phyloP scores from a whole-genome alignment of 2,329 filamentous ascomycete genomes.

The Ascochyta clinopodiicola region DNA sequence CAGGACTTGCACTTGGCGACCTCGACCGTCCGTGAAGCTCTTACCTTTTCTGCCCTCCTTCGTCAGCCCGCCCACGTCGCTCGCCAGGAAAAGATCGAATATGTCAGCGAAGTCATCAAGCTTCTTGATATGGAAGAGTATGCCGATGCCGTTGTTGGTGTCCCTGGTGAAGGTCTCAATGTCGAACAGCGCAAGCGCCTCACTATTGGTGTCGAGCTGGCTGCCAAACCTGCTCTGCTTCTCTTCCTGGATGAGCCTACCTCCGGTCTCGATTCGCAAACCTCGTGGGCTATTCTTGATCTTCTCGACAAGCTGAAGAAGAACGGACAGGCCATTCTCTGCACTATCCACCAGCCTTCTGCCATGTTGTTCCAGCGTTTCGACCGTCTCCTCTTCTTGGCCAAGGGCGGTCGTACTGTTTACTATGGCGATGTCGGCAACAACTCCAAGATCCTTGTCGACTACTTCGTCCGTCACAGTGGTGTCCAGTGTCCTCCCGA shows the following conservation, averaged over 20 bases:
- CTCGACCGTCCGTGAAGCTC: constrained; percentile 84
- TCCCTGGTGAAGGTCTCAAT: constrained; percentile 80
- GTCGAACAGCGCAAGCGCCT: constrained; percentile 75
- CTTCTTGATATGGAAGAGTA: constrained; percentile 89
- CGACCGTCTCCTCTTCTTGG: constrained; percentile 79
- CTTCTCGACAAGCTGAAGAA: constrained; percentile 89
- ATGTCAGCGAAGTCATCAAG: constrained; percentile 90
- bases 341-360: constrained; percentile 96
- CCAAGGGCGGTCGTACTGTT: constrained; percentile 76
- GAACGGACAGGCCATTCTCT: constrained; percentile 84
- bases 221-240: constrained; percentile 86
- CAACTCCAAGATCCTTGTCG: constrained; percentile 70
- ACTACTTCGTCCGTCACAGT: constrained; percentile 79
- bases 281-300: constrained; percentile 89
- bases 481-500: constrained; percentile 68
- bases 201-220: constrained; percentile 95
- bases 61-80: constrained; percentile 80
- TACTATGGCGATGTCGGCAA: constrained; percentile 83
- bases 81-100: constrained; percentile 78
- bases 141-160: constrained; percentile 88
- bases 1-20: constrained; percentile 89
- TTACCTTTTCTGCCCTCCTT: constrained; percentile 84
- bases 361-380: constrained; percentile 94
- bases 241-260: constrained; percentile 96
- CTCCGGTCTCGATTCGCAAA: constrained; percentile 90